phyloP scores from a whole-genome alignment of 306 rosid genomes.

The Trifolium subterraneum region DNA sequence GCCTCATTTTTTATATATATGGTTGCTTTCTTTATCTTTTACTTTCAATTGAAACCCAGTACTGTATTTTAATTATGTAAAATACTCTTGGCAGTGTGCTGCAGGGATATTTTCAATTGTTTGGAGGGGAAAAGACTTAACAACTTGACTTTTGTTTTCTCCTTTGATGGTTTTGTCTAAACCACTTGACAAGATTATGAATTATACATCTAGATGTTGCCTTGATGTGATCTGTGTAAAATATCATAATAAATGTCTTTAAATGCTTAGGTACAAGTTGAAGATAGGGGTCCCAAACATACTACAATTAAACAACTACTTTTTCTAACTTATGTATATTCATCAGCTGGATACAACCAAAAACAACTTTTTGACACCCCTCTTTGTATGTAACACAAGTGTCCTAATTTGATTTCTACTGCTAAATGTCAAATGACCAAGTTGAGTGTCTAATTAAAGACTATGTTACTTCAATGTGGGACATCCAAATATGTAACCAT shows the following conservation, averaged over 20 bases:
- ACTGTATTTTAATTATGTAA: not conserved
- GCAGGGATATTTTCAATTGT: not conserved
- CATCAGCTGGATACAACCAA: constrained; percentile 15
- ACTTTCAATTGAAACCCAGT: not conserved
- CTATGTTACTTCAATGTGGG: constrained; percentile 26
- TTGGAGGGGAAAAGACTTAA: not conserved
- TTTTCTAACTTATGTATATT: constrained; percentile 12
- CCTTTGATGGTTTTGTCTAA: constrained; percentile 33
- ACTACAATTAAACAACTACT: constrained; percentile 12
- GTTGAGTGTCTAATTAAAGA: constrained; percentile 28
- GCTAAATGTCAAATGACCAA: constrained; percentile 40
- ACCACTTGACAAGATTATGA: constrained; percentile 9
- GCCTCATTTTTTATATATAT: not conserved
- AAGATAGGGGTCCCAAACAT: constrained; percentile 34
- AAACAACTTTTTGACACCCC: constrained; percentile 31
- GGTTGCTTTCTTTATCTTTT: not conserved
- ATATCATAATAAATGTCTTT: constrained; percentile 25
- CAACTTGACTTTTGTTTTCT: not conserved
- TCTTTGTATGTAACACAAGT: not conserved
- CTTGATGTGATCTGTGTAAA: constrained; percentile 24
- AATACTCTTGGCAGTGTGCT: constrained; percentile 21
- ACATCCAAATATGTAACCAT: not conserved
- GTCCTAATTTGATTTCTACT: constrained; percentile 6
- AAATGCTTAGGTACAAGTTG: constrained; percentile 31
- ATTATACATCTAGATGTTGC: not conserved